These are phyloP conservation scores for Fusarium papillatum DNA, from an alignment of 2,329 filamentous ascomycete genomes.

Conservation along the genomic window DNA sequence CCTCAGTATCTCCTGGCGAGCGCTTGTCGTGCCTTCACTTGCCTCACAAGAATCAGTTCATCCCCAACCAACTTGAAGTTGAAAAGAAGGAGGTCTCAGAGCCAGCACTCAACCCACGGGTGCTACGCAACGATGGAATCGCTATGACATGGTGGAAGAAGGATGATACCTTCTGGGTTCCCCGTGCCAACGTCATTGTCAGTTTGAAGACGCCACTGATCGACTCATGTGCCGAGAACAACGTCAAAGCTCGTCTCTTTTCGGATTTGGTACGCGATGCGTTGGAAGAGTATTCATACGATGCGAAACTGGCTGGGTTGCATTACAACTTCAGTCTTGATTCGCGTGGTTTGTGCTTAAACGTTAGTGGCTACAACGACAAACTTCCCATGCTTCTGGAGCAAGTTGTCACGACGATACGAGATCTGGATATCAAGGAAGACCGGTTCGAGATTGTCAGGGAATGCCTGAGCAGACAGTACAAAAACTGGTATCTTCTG, in stretches of 20 bases:
- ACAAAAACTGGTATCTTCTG: slow-evolving; percentile 89
- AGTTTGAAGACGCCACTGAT: slow-evolving; percentile 84
- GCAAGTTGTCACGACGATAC: slow-evolving; percentile 87
- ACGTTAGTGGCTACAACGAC: slow-evolving; percentile 94
- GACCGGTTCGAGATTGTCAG: slow-evolving; percentile 94
- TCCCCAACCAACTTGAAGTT: slow-evolving; percentile 92
- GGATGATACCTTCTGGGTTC: slow-evolving; percentile 98
- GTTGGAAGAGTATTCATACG: slow-evolving; percentile 93
- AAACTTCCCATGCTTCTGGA: slow-evolving; percentile 93
- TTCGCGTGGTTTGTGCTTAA: slow-evolving; percentile 80
- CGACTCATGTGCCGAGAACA: slow-evolving; percentile 81
- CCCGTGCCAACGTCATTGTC: slow-evolving; percentile 89
- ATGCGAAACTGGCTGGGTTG: slow-evolving; percentile 92
- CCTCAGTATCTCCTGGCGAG: slow-evolving; percentile 66
- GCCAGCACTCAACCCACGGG: slow-evolving; percentile 79
- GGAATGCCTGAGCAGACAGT: slow-evolving; percentile 81
- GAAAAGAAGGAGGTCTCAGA: slow-evolving; percentile 92
- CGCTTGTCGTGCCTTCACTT: slow-evolving; percentile 83
- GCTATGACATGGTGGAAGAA: slow-evolving; percentile 97
- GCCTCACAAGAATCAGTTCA: slow-evolving; percentile 95
- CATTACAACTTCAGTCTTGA: slow-evolving; percentile 85
- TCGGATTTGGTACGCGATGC: slow-evolving; percentile 90
- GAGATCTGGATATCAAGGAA: slow-evolving; percentile 85
- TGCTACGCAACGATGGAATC: slow-evolving; percentile 87
- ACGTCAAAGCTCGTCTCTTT: slow-evolving; percentile 84